These are phyloP conservation scores for Thielaviopsis musarum DNA, from an alignment of 2,329 filamentous ascomycete genomes.

Conservation along the genomic window DNA sequence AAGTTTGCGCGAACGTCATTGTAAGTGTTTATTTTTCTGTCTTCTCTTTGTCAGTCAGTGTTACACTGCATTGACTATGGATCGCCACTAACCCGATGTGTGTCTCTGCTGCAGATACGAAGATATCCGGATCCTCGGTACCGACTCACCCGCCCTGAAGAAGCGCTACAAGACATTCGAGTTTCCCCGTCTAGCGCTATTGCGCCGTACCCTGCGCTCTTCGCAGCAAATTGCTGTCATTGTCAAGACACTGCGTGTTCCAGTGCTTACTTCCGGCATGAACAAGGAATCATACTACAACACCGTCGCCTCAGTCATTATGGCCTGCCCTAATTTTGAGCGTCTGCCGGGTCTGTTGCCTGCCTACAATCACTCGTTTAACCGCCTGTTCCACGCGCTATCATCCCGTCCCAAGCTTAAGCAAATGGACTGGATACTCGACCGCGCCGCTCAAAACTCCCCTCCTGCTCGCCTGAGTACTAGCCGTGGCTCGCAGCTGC, in stretches of 20 bases:
- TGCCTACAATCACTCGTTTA: conserved; percentile 38
- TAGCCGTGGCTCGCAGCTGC: conserved; percentile 16
- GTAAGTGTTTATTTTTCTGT: conserved; percentile 21
- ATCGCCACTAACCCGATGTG: background rate
- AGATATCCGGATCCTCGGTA: conserved; percentile 40
- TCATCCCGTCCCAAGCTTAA: conserved; percentile 37
- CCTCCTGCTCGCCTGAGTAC: conserved; percentile 17
- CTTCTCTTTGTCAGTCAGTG: background rate
- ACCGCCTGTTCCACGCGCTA: conserved; percentile 40
- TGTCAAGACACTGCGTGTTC: conserved; percentile 41
- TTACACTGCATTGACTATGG: background rate
- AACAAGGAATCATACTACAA: conserved; percentile 35
- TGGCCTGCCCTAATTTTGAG: conserved; percentile 50
- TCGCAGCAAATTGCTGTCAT: conserved; percentile 35
- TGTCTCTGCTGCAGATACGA: conserved; percentile 28
- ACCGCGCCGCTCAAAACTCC: conserved; percentile 17
- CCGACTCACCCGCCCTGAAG: conserved; percentile 36
- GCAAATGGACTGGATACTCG: conserved; percentile 43
- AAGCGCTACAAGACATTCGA: conserved; percentile 39
- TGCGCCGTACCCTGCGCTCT: conserved; percentile 39
- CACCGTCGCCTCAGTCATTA: conserved; percentile 41
- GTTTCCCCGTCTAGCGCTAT: conserved; percentile 35
- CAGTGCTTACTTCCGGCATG: conserved; percentile 26
- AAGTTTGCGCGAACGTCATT: conserved; percentile 32
- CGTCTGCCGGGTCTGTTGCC: conserved; percentile 36